Evolutionary conservation across 352 stramenopile genomes (phyloP), one percentile per base, ranked within the genome.

Genomic region (Phytophthora rubi): DNA sequence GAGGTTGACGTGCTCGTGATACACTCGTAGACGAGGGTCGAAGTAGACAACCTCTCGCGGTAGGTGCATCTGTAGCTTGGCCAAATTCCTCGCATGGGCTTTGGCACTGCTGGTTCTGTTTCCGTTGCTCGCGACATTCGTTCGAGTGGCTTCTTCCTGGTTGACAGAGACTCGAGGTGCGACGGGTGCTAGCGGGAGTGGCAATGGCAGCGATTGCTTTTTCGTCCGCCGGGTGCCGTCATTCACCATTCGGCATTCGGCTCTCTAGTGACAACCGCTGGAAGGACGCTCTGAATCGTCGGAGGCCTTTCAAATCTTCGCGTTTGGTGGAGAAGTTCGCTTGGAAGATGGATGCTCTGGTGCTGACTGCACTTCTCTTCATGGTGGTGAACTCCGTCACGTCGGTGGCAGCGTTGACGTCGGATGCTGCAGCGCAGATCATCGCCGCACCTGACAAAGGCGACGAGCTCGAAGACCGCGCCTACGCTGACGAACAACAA

Each of bases 401-500:
- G 7, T 45, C n/a, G 10, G 47, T 62, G 15, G 9, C 30, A 10
- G 53, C 64, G 39, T 18, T 67, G 47, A 56, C 54, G 16, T 53
- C 59, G 18, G 52, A 77, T 30, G 30, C 66, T 6, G n/a, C 66
- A 51, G 47, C 62, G 32, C 80, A 88, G 39, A 73, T 91, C 53
- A 92, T 93, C 53, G 69, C 81, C n/a, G 80, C 85, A 32, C 85
- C 82, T 2, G 85, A 91, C 67, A 90, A 91, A 65, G 81, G 74
- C 16, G 82, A 90, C 30, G 84, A 91, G 62, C 77, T 93, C 15
- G 86, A 94, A 44, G 67, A 68, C 13, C 77, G 82, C 15, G 80
- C 81, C 26, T 93, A 80, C 57, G 57, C 65, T 0, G 75, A 84
- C 35, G 83, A 79, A 28, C 75, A 91, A 37, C 62, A 51, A 18